These are phyloP conservation scores for Huntiella decipiens DNA, from an alignment of 2,329 filamentous ascomycete species.

Conservation along the genomic window DNA sequence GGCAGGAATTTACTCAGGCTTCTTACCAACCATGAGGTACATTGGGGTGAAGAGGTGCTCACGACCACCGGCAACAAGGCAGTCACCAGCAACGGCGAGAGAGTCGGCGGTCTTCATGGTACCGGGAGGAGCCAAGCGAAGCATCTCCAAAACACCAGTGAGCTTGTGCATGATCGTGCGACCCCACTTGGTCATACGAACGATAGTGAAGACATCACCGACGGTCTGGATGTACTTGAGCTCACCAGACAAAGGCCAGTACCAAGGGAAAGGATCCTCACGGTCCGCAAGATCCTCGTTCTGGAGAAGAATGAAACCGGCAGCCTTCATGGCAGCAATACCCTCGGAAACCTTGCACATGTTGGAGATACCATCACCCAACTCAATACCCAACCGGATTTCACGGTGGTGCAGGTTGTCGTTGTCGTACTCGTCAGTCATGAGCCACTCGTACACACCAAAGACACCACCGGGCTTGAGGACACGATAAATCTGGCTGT, in stretches of 20 bases:
- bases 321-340: constrained; percentile 62
- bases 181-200: constrained; percentile 75
- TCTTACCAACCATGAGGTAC: constrained; percentile 91
- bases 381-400: constrained; percentile 86
- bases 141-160: constrained; percentile 54
- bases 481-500: constrained; percentile 84
- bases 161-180: constrained; percentile 57
- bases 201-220: constrained; percentile 63
- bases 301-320: constrained; percentile 67
- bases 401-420: constrained; percentile 68
- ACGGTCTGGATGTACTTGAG: constrained; percentile 65
- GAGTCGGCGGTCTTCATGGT: constrained; percentile 93
- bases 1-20: constrained; percentile 31
- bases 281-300: constrained; percentile 74
- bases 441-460: constrained; percentile 97
- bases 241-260: constrained; percentile 77
- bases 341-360: constrained; percentile 81
- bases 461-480: constrained; percentile 92
- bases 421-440: constrained; percentile 92
- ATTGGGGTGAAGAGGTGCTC: constrained; percentile 95
- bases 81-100: constrained; percentile 63
- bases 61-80: constrained; percentile 66
- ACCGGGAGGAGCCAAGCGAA: constrained; percentile 58
- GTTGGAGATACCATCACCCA: constrained; percentile 91
- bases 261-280: constrained; percentile 68